Base-by-base conservation (phyloP, 139 green algal genomes). In the Monoraphidium neglectum region DNA sequence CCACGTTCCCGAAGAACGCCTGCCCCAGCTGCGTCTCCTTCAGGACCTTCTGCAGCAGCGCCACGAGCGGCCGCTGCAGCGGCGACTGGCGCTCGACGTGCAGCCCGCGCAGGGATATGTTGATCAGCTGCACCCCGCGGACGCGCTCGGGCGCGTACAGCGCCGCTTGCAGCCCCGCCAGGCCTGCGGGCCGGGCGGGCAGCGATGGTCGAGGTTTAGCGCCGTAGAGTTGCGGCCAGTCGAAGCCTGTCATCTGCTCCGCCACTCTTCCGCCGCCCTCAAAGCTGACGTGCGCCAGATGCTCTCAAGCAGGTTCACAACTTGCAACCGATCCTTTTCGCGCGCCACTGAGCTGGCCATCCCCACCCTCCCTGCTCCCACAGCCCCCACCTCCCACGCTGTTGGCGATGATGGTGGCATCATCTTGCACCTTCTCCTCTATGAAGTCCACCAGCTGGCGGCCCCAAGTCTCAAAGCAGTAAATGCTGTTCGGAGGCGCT, bases 381-480 rank as follows among this genome's bases (percentile, higher is more conserved):
- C 46, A 30, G 1, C 37, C 2, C 72, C n/a, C 40, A 86, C 91
- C 91, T 35, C 94, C 94, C 3, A 98, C 95, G 0, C 87, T 95
- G 87, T 98, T 99, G 76, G 86, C 94, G 13, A 92, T 87, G 3
- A 99, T 60, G 57, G 94, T 87, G 2, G 82, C 82, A 36, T 89
- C 88, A 12, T 80, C 73, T 0, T 79, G 79, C 5, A 96, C 77
- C 0, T 90, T 69, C 49, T 87, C 72, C 4, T 82, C 49, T 0
- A 90, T 88, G 77, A 99, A 99, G 68, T 92, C 93, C 3, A 78
- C 63, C 51, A 97, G 69, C 86, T 97, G 94, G n/a, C 86, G 26
- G 1, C 79, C 83, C 87, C 92, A 97, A 23, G 59, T 91, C 13
- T 91, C 77, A 66, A 85, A 90, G 64, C 46, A 76, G 80, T 90